phyloP scores from a whole-genome alignment of 1,284 basidiomycete species.

The Leccinum griseonigrum region DNA sequence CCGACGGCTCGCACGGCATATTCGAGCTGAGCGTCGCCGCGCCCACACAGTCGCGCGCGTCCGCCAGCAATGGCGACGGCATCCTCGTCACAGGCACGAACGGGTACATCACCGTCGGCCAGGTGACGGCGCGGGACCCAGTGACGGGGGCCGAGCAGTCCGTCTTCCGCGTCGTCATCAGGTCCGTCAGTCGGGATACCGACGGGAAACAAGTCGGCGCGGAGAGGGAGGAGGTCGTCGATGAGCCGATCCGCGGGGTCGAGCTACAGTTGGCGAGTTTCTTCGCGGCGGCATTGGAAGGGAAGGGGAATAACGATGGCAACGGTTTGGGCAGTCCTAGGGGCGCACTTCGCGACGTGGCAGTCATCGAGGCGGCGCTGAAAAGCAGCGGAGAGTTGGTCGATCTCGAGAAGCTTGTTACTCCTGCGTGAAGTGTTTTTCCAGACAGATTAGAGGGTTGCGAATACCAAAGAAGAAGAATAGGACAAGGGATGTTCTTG shows the following conservation, averaged over 20 bases:
- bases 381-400: constrained; percentile 63
- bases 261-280: constrained; percentile 60
- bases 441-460: constrained; percentile 7
- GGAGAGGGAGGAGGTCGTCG: constrained; percentile 50
- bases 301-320: constrained; percentile 34
- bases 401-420: constrained; percentile 48
- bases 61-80: constrained; percentile 19
- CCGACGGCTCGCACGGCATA: constrained; percentile 55
- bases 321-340: constrained; percentile 49
- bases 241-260: constrained; percentile 52
- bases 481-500: neutral
- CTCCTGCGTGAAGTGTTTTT: neutral
- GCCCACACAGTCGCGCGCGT: constrained; percentile 45
- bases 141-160: constrained; percentile 13
- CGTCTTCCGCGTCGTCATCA: constrained; percentile 40
- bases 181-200: constrained; percentile 40
- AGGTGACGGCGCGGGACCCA: constrained; percentile 29
- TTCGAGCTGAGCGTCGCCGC: constrained; percentile 57
- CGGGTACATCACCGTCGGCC: constrained; percentile 55
- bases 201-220: constrained; percentile 40
- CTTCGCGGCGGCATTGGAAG: constrained; percentile 47
- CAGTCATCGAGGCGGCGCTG: constrained; percentile 75
- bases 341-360: constrained; percentile 68
- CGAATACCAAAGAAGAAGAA: neutral
- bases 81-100: constrained; percentile 58